Evolutionary conservation across 2,329 filamentous ascomycete species (phyloP), one percentile per base, ranked within the genome.

Genomic region (Claviceps digitariae): DNA sequence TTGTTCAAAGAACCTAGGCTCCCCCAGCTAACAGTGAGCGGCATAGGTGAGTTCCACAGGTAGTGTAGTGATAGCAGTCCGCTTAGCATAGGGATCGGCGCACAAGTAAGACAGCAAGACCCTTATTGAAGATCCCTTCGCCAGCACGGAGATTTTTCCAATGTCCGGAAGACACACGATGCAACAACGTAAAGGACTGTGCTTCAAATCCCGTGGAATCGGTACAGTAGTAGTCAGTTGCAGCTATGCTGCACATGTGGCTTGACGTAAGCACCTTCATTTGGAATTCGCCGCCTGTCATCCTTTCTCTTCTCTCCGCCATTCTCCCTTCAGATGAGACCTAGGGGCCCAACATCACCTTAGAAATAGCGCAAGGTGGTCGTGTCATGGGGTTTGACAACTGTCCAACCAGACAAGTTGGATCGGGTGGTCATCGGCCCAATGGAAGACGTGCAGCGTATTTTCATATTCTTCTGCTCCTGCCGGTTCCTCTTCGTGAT

Each of bases 271-370:
- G 13, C 38, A 38, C n/a, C 25, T 12, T 40, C 38, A 43, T 40
- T 40, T 40, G 20, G 47, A 40, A 40, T 25, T 34, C 38, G 27
- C 41, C 29, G 29, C n/a, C 25, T 31, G 21, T 20, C 46, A 41
- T 53, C 31, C 17, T 31, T 31, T 52, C 52, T 50, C 52, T 53
- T 50, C 47, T 53, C 52, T 53, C 48, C 52, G 52, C 52, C 46
- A 29, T 50, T 23, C 15, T 29, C n/a, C 36, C 48, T 31, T 44
- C 21, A 17, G 21, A 17, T 25, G 23, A 10, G 31, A 12, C 12
- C 31, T 12, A 13, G 31, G 31, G 31, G 12, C 31, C 31, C 31
- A 34, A 10, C 31, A 25, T 21, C 5, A 17, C 15, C 12, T 25
- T 44, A 6, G 13, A 44, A 25, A 44, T 15, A 44, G 43, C 21